These are phyloP conservation scores for Aspergillus quadrilineatus DNA, from an alignment of 2,329 filamentous ascomycete species.

Conservation along the genomic window DNA sequence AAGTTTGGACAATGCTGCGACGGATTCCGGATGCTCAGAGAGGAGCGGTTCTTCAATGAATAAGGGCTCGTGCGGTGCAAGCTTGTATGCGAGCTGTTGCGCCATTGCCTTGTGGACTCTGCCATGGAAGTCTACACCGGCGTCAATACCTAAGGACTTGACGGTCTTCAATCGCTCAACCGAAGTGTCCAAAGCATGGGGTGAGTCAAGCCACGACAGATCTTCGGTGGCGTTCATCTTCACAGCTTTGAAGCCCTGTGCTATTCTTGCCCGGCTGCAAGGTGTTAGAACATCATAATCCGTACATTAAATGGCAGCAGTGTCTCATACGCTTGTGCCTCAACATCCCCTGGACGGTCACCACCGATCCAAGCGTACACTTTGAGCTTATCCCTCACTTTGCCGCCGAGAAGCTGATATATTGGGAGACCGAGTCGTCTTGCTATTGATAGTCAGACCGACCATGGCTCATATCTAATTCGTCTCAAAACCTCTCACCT, in stretches of 20 bases:
- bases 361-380: conserved; percentile 81
- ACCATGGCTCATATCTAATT: not conserved
- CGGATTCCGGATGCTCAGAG: conserved; percentile 63
- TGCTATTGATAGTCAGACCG: not conserved
- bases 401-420: conserved; percentile 72
- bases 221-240: conserved; percentile 83
- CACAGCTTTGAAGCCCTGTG: conserved; percentile 48
- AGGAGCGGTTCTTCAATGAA: conserved; percentile 75
- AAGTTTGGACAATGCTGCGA: conserved; percentile 59
- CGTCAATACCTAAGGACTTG: conserved; percentile 68
- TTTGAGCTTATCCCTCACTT: conserved; percentile 65
- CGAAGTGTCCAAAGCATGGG: conserved; percentile 42
- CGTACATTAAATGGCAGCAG: not conserved
- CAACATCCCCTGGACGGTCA: conserved; percentile 67
- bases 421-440: conserved; percentile 65
- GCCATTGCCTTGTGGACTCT: conserved; percentile 78
- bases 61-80: conserved; percentile 68
- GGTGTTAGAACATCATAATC: not conserved
- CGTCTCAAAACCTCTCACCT: conserved; percentile 34
- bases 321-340: conserved; percentile 47
- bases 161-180: conserved; percentile 34
- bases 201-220: conserved; percentile 73
- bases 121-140: conserved; percentile 75
- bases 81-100: conserved; percentile 66
- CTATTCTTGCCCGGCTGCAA: conserved; percentile 30